A percentile compares a stretch with the other conserved stretches of the same genome.
Evolutionary conservation across 2,329 filamentous ascomycete species (phyloP).

Genomic region (Keithomyces neogunnii): DNA sequence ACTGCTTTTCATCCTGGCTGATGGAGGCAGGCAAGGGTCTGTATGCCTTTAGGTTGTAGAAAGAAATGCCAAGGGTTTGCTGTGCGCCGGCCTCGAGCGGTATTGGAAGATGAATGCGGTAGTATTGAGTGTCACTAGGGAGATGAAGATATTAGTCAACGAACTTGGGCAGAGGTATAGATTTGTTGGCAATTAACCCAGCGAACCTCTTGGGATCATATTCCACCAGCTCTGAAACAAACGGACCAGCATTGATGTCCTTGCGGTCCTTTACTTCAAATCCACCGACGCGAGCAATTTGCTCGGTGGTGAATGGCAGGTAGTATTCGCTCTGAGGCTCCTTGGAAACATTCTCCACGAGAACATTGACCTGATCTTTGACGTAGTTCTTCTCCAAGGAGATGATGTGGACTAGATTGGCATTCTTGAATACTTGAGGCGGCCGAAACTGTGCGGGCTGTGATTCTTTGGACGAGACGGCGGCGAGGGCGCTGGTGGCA

Average conservation of each 20-base stretch:
- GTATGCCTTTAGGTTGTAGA: slow-evolving; percentile 72
- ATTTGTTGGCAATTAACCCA: slow-evolving; percentile 4
- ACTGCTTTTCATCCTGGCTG: slow-evolving; percentile 79
- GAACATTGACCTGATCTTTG: slow-evolving; percentile 86
- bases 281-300: slow-evolving; percentile 71
- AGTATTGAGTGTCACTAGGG: slow-evolving; percentile 66
- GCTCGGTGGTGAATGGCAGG: slow-evolving; percentile 70
- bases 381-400: slow-evolving; percentile 91
- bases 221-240: slow-evolving; percentile 61
- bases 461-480: slow-evolving; percentile 48
- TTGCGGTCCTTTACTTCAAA: slow-evolving; percentile 93
- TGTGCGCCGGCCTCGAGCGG: slow-evolving; percentile 69
- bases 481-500: slow-evolving; percentile 37
- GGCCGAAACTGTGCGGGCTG: slow-evolving; percentile 67
- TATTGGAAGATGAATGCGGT: slow-evolving; percentile 68
- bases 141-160: background rate
- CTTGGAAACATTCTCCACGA: slow-evolving; percentile 79
- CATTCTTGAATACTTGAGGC: slow-evolving; percentile 87
- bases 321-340: slow-evolving; percentile 84
- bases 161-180: background rate
- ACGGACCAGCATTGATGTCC: slow-evolving; percentile 56
- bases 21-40: slow-evolving; percentile 73
- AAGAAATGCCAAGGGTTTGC: slow-evolving; percentile 81
- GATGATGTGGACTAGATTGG: slow-evolving; percentile 80
- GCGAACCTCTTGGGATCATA: slow-evolving; percentile 50